These are phyloP conservation scores for Claviceps cyperi DNA, from an alignment of 2,329 filamentous ascomycete genomes.

Conservation along the genomic window DNA sequence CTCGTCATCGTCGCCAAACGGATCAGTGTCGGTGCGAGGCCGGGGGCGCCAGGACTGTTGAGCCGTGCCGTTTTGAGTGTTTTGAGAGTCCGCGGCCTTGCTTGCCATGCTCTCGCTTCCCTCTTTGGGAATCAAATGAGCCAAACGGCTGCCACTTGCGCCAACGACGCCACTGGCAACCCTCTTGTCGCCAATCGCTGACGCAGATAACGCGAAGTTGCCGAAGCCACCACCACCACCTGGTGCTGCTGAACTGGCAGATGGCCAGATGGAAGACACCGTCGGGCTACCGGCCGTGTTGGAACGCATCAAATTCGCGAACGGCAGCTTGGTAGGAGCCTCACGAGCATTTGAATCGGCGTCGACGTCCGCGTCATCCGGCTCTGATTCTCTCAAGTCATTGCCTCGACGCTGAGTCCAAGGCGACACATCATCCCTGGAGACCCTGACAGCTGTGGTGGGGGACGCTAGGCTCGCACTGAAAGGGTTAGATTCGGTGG, in stretches of 20 bases:
- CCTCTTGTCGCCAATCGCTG: slow-evolving; percentile 56
- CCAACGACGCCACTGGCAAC: slow-evolving; percentile 49
- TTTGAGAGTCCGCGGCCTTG: slow-evolving; percentile 35
- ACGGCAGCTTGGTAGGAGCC: slow-evolving; percentile 20
- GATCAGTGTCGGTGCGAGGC: slow-evolving; percentile 59
- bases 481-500: slow-evolving; percentile 53
- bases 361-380: slow-evolving; percentile 35
- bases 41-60: slow-evolving; percentile 42
- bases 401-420: slow-evolving; percentile 41
- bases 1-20: slow-evolving; percentile 53
- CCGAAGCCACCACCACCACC: slow-evolving; percentile 74
- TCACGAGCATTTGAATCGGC: slow-evolving; percentile 17
- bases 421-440: slow-evolving; percentile 46
- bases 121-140: slow-evolving; percentile 70
- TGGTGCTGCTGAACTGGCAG: slow-evolving; percentile 41
- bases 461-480: slow-evolving; percentile 44
- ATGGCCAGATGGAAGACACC: slow-evolving; percentile 29
- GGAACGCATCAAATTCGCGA: slow-evolving; percentile 36
- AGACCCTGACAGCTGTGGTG: slow-evolving; percentile 40
- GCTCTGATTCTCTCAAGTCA: slow-evolving; percentile 41
- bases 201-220: slow-evolving; percentile 60
- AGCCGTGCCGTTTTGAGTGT: slow-evolving; percentile 21
- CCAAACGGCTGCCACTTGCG: slow-evolving; percentile 73
- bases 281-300: slow-evolving; percentile 36
- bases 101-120: slow-evolving; percentile 47